Percentiles rank a stretch among this genome's conserved stretches.
These are phyloP conservation scores for Penicillium flavigenum DNA, from an alignment of 495 filamentous ascomycete genomes.

Conservation along the genomic window DNA sequence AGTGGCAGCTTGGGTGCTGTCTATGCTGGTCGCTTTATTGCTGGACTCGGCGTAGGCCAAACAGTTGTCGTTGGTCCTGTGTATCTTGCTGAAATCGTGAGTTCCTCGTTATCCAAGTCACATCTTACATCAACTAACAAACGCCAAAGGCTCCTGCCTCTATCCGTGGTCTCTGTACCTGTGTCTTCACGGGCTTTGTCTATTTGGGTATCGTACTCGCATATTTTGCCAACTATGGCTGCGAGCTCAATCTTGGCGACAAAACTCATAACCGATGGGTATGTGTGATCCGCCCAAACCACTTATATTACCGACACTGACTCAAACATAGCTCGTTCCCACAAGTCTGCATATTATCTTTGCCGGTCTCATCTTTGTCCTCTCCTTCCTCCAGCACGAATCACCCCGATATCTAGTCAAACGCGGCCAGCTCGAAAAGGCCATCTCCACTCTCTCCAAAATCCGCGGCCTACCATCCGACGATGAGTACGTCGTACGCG, in stretches of 20 bases:
- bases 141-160: constrained; percentile 49
- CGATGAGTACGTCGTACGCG: constrained; percentile 50
- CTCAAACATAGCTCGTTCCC: constrained; percentile 53
- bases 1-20: constrained; percentile 60
- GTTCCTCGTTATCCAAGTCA: constrained; percentile 14
- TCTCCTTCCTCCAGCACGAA: constrained; percentile 65
- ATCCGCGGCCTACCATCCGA: constrained; percentile 44
- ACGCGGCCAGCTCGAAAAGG: constrained; percentile 53
- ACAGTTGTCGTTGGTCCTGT: constrained; percentile 63
- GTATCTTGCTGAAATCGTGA: constrained; percentile 51
- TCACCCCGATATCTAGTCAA: constrained; percentile 64
- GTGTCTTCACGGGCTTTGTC: constrained; percentile 61
- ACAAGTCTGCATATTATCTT: constrained; percentile 73
- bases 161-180: constrained; percentile 66
- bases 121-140: neutral
- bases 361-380: constrained; percentile 61
- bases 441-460: constrained; percentile 40
- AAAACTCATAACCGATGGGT: constrained; percentile 59
- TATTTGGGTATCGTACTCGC: constrained; percentile 52
- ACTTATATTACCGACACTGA: constrained; percentile 17
- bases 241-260: constrained; percentile 57
- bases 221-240: constrained; percentile 54
- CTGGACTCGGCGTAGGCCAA: constrained; percentile 65
- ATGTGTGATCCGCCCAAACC: constrained; percentile 8
- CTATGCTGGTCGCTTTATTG: constrained; percentile 66